Conservation (phyloP, 768 basidiomycete genomes). For the Amylocystis lapponica region DNA sequence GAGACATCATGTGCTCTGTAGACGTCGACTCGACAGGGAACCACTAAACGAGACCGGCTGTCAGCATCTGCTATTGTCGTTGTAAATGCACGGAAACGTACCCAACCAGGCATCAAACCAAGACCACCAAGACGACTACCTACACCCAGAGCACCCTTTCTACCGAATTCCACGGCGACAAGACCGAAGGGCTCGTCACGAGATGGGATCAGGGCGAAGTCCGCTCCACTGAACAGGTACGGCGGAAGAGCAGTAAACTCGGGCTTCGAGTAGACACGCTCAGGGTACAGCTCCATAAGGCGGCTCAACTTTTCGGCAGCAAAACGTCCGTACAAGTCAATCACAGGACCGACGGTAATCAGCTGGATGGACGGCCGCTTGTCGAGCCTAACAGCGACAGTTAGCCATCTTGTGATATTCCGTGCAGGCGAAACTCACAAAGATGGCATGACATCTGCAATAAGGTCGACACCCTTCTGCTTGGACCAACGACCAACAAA, state of each 20-base stretch:
- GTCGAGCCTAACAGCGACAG: conserved; percentile 49
- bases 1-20: conserved; percentile 91
- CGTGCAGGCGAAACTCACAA: conserved; percentile 54
- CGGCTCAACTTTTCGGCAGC: conserved; percentile 91
- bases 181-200: conserved; percentile 96
- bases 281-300: conserved; percentile 92
- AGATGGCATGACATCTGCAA: conserved; percentile 91
- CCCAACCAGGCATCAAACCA: conserved; percentile 97
- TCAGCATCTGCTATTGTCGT: conserved; percentile 1
- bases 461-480: conserved; percentile 96
- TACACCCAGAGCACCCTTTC: conserved; percentile 94
- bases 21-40: conserved; percentile 94
- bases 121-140: conserved; percentile 91
- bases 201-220: conserved; percentile 93
- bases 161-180: conserved; percentile 93
- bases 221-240: conserved; percentile 90
- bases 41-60: conserved; percentile 50
- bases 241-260: conserved; percentile 94
- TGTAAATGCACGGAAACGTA: conserved; percentile 30
- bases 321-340: conserved; percentile 92
- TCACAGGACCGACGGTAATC: conserved; percentile 89
- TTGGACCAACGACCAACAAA: conserved; percentile 98
- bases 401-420: too few relatives aligned
- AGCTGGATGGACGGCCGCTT: conserved; percentile 84
- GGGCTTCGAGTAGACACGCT: conserved; percentile 92